Evolutionary conservation across 768 basidiomycete genomes (phyloP), one percentile per base, ranked within the genome.

Genomic region (Rhodotorula taiwanensis): DNA sequence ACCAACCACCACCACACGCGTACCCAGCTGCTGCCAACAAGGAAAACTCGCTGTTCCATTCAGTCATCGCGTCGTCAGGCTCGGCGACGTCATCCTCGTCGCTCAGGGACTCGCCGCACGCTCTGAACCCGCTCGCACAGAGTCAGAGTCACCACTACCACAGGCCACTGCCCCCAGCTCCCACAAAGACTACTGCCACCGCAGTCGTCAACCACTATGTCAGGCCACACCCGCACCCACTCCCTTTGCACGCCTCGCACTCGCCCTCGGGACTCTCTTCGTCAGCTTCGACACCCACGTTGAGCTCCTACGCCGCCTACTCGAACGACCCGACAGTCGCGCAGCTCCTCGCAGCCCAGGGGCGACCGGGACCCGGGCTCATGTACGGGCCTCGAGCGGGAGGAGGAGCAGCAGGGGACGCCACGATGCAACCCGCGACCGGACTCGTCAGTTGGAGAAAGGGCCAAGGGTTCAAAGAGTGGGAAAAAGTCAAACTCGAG

Each of bases 401-500:
- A 44, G 44, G 23, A 36, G 51, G 20, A 28, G 4, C 25, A 49
- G 31, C 43, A 54, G 23, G 60, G 5, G 62, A 64, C 56, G 44
- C 41, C 20, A 63, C 62, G 13, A 70, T 66, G 69, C 53, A 30
- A 4, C 54, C 62, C 49, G 70, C 69, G 44, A 73, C 70, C 5
- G 72, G 71, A 21, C 51, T 73, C 27, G 52, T 68, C 25, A 67
- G 64, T 34, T 74, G 73, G 73, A 52, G 73, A 36, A 71, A 72
- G 42, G 72, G 74, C 25, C 58, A 73, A 66, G 70, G 71, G 52
- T 69, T 75, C 63, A 64, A 88, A 74, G 76, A 85, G 25, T 91
- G 91, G 90, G 92, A 99, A 77, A 82, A 81, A 67, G 86, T 90
- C 70, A 79, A 95, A 41, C 73, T 95, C 49, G 86, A 88, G 43